These are phyloP conservation scores for Tetratostichococcus sp. DNA, from an alignment of 139 green algal genomes.

Conservation along the genomic window DNA sequence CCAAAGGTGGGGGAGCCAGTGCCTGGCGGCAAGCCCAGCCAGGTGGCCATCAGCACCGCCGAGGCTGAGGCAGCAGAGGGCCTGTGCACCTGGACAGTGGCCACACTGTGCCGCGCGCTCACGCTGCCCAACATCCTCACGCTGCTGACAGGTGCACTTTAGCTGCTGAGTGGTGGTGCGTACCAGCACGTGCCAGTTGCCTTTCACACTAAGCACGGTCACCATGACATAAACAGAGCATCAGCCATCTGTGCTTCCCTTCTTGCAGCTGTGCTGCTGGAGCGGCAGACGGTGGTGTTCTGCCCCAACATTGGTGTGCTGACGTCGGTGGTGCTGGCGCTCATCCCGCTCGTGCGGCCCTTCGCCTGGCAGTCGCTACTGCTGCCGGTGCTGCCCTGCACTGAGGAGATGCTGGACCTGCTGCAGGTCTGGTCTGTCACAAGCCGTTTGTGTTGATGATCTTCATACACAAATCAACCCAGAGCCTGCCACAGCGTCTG, in stretches of 20 bases:
- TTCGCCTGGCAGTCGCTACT: constrained; percentile 84
- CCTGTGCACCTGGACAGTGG: constrained; percentile 61
- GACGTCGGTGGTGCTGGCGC: constrained; percentile 56
- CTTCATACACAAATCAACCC: no score
- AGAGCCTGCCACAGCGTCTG: no score
- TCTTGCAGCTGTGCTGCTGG: constrained; percentile 58
- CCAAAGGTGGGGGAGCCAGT: constrained; percentile 2
- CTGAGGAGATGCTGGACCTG: constrained; percentile 31
- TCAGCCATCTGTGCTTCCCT: no score
- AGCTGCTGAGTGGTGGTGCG: neutral
- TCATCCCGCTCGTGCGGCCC: constrained; percentile 80
- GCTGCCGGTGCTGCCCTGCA: constrained; percentile 71
- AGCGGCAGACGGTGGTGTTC: constrained; percentile 87
- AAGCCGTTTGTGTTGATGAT: neutral
- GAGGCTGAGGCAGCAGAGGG: constrained; percentile 25
- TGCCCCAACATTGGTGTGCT: constrained; percentile 78
- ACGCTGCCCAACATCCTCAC: constrained; percentile 77
- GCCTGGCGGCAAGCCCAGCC: neutral
- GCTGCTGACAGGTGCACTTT: constrained; percentile 47
- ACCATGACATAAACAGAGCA: neutral
- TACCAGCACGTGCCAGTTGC: no score
- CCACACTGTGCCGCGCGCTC: constrained; percentile 67
- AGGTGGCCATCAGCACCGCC: constrained; percentile 17
- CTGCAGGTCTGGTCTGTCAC: constrained; percentile 19
- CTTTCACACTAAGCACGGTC: no score